Evolutionary conservation across 257 asterid genomes (phyloP).

Genomic region (Solanum etuberosum): DNA sequence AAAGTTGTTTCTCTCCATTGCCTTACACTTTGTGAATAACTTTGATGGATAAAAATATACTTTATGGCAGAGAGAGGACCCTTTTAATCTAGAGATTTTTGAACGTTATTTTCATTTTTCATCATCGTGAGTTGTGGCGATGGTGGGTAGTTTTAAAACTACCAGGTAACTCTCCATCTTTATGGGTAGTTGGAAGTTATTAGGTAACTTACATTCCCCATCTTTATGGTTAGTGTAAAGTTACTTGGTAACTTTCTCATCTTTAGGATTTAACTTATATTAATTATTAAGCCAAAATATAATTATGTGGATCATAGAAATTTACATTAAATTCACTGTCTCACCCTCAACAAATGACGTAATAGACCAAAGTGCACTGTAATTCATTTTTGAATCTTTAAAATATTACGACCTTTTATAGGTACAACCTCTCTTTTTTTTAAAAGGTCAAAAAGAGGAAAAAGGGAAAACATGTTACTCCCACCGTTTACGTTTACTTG

Average conservation of each 20-base stretch:
- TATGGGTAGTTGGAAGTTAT: background rate
- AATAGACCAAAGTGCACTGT: background rate
- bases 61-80: too few species aligned
- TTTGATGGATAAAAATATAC: too few species aligned
- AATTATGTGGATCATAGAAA: too few species aligned
- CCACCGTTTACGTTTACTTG: too few species aligned
- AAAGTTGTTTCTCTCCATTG: background rate
- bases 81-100: too few species aligned
- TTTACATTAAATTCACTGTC: background rate
- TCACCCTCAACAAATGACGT: background rate
- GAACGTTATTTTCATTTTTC: background rate
- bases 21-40: background rate
- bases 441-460: background rate
- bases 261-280: too few species aligned
- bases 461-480: background rate
- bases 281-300: too few species aligned
- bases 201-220: background rate
- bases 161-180: background rate
- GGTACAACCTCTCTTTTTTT: background rate
- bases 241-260: too few species aligned
- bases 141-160: too few species aligned
- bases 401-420: too few species aligned
- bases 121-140: too few species aligned
- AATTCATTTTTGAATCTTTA: background rate
- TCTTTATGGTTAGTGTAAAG: too few species aligned